These are phyloP conservation scores for Trametes coccinea DNA, from an alignment of 768 basidiomycete genomes.

Conservation along the genomic window DNA sequence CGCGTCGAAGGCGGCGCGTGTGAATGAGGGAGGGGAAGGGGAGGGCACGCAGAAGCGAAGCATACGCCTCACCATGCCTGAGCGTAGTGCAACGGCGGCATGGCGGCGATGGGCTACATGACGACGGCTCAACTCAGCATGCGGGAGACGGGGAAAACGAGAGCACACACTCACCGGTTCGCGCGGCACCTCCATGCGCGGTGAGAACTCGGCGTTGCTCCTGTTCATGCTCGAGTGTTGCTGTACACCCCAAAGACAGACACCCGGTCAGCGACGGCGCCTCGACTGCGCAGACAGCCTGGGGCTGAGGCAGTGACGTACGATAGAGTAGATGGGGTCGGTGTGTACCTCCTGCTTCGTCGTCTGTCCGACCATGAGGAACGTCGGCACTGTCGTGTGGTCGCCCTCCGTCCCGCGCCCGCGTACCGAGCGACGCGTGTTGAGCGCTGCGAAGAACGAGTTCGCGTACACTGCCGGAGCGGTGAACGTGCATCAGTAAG, in stretches of 20 bases:
- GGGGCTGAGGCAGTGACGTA: not conserved
- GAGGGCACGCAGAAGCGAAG: not conserved
- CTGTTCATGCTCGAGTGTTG: not conserved
- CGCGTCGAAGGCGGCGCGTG: too few species aligned
- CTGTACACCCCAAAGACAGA: too few species aligned
- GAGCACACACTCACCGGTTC: conserved; percentile 7
- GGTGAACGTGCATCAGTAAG: too few species aligned
- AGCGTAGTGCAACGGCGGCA: conserved; percentile 11
- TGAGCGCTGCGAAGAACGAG: conserved; percentile 68
- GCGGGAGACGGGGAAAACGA: not conserved
- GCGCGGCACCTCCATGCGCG: conserved; percentile 13
- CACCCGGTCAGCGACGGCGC: not conserved
- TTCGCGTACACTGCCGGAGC: conserved; percentile 52
- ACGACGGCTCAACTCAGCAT: not conserved
- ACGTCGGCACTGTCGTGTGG: conserved; percentile 27
- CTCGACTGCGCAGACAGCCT: not conserved
- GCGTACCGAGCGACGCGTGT: conserved; percentile 55
- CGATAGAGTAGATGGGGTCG: conserved; percentile 15
- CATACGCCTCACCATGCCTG: conserved; percentile 6
- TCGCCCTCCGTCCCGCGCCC: conserved; percentile 55
- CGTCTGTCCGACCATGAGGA: conserved; percentile 33
- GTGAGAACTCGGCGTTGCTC: conserved; percentile 8
- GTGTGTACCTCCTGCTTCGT: conserved; percentile 22
- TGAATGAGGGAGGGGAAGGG: not conserved
- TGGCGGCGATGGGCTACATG: conserved; percentile 2